These are phyloP conservation scores for Cercophora sp. DNA, from an alignment of 495 filamentous ascomycete genomes.

Conservation along the genomic window DNA sequence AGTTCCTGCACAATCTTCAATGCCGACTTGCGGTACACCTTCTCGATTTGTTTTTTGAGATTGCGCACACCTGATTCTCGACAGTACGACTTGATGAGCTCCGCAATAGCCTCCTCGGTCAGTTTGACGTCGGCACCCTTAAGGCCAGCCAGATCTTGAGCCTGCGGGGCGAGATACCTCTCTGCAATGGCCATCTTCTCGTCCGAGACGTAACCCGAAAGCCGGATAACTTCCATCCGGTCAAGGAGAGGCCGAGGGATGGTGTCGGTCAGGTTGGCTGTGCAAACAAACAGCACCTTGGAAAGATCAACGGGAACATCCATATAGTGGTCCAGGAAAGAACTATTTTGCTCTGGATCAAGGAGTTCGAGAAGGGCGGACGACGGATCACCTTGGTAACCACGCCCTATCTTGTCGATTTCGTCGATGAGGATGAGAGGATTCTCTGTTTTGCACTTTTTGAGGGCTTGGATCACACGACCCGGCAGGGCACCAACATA, in stretches of 20 bases:
- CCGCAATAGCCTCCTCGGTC: constrained; percentile 78
- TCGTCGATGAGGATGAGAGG: constrained; percentile 96
- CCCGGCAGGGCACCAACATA: constrained; percentile 97
- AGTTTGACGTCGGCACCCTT: constrained; percentile 88
- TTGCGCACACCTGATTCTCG: constrained; percentile 96
- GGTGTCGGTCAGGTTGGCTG: constrained; percentile 97
- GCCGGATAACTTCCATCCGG: constrained; percentile 96
- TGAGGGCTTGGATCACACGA: constrained; percentile 94
- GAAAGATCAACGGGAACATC: constrained; percentile 97
- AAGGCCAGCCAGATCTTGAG: constrained; percentile 84
- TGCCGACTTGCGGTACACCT: constrained; percentile 95
- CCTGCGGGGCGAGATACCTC: constrained; percentile 83
- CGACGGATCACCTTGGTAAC: constrained; percentile 93
- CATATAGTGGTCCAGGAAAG: constrained; percentile 98
- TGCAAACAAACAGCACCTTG: constrained; percentile 98
- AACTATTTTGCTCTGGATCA: constrained; percentile 96
- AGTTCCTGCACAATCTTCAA: constrained; percentile 95
- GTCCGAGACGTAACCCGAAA: constrained; percentile 95
- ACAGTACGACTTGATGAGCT: constrained; percentile 98
- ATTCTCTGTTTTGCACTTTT: constrained; percentile 99
- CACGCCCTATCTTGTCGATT: constrained; percentile 93
- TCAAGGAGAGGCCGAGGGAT: constrained; percentile 93
- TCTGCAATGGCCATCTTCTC: constrained; percentile 99
- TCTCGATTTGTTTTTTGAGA: constrained; percentile 99
- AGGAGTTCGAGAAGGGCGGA: constrained; percentile 92